Evolutionary conservation across 2,329 filamentous ascomycete species (phyloP), one percentile per base, ranked within the genome.

Genomic region (Cladorrhinum sp.): DNA sequence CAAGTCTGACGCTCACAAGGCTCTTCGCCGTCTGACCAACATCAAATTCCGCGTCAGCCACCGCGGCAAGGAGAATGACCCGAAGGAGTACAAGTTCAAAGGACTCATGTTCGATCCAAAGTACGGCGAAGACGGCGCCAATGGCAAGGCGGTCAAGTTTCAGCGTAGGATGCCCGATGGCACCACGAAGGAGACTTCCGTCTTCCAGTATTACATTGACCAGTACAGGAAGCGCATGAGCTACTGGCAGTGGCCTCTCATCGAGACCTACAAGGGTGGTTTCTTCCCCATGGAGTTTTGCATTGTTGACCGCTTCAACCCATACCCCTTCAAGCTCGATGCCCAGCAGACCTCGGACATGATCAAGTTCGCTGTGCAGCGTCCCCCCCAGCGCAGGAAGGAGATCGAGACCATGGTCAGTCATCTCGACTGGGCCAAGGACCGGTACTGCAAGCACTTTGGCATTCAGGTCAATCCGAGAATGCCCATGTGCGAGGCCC

Each of bases 311-410:
- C 73, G 77, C 0, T 80, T 84, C 70, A 86, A 89, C 70, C 78
- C 83, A 0, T 90, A 88, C 65, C 77, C 78, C 0, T 88, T 78
- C 75, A 90, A 89, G 73, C 72, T 90, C 1, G 81, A 81, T 57
- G 78, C 81, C 0, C 58, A 69, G 0, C 81, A 96, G 76, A 97
- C 93, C 0, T 78, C 88, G 0, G 76, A 82, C 4, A 99, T 99
- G 95, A 97, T 99, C 78, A 93, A 90, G 73, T 92, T 93, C 68
- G 93, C 93, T 0, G 93, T 96, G 3, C 91, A 89, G 5, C 83
- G 88, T 1, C 95, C 95, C 0, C 72, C 73, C 0, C 72, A 86
- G 27, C 90, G 95, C n/a, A 83, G 85, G 65, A 67, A 72, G 0
- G 85, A 89, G 20, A 92, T 98, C 66, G 76, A 86, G 53, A 72